These are phyloP conservation scores for Penicillium expansum DNA, from an alignment of 2,329 filamentous ascomycete genomes.

Conservation along the genomic window DNA sequence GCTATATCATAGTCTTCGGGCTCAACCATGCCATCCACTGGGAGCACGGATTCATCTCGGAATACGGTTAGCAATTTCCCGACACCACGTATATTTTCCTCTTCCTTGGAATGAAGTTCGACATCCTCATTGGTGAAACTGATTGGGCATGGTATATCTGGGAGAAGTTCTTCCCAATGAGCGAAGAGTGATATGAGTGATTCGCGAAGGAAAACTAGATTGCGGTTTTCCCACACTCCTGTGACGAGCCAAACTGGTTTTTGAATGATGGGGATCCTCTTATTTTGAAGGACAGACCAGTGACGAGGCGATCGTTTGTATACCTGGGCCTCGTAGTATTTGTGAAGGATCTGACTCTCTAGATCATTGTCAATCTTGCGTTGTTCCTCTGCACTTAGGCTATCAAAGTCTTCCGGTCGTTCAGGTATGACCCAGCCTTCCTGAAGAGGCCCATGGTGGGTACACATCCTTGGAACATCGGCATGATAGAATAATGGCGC, in stretches of 20 bases:
- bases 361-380: conserved; percentile 27
- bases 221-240: conserved; percentile 31
- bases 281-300: conserved; percentile 28
- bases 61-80: conserved; percentile 31
- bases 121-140: conserved; percentile 23
- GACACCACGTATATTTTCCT: conserved; percentile 33
- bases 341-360: conserved; percentile 35
- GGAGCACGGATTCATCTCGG: conserved; percentile 27
- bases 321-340: conserved; percentile 36
- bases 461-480: conserved; percentile 29
- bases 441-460: conserved; percentile 27
- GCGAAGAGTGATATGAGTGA: conserved; percentile 25
- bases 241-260: conserved; percentile 35
- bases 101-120: conserved; percentile 26
- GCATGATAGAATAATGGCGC: conserved; percentile 31
- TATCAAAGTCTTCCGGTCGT: conserved; percentile 30
- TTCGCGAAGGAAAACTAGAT: conserved; percentile 36
- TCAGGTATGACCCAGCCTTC: conserved; percentile 33
- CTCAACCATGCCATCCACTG: conserved; percentile 34
- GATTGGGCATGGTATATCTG: conserved; percentile 23
- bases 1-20: conserved; percentile 28
- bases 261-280: conserved; percentile 18
- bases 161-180: conserved; percentile 23
- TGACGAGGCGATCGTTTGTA: conserved; percentile 29
- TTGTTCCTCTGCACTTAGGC: conserved; percentile 25